These are phyloP conservation scores for Pelargonium nanum DNA, from an alignment of 345 rosid species.

Conservation along the genomic window DNA sequence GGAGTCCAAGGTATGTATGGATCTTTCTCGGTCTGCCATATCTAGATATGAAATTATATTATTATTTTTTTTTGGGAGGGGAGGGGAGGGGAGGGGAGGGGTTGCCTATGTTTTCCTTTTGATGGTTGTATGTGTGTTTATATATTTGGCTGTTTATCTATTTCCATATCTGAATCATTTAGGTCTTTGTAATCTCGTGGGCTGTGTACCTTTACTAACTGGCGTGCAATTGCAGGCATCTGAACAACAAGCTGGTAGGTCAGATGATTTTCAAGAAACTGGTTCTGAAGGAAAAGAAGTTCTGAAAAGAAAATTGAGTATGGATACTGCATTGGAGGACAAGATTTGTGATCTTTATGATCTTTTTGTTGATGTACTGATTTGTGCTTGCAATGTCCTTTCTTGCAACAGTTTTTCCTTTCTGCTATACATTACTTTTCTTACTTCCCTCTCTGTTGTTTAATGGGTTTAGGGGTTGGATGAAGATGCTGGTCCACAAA, in stretches of 20 bases:
- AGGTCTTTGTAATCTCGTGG: neutral
- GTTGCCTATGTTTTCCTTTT: neutral
- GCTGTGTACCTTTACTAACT: neutral
- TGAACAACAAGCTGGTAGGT: constrained; percentile 49
- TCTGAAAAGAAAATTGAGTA: constrained; percentile 41
- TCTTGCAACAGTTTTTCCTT: constrained; percentile 6
- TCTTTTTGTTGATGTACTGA: constrained; percentile 68
- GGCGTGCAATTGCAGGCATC: constrained; percentile 22
- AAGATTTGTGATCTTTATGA: constrained; percentile 93
- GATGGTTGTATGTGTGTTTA: neutral
- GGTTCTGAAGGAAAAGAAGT: constrained; percentile 39
- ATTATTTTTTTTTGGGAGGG: neutral
- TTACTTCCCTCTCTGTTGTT: constrained; percentile 10
- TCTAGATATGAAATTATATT: neutral
- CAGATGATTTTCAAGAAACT: constrained; percentile 66
- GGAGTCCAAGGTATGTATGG: constrained; percentile 50
- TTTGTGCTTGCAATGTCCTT: constrained; percentile 8
- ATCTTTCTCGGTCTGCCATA: neutral
- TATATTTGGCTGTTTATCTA: neutral
- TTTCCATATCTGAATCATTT: neutral
- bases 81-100: neutral
- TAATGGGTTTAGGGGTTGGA: constrained; percentile 61
- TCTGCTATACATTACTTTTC: constrained; percentile 6
- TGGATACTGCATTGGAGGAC: constrained; percentile 70
- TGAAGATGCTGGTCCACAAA: constrained; percentile 72